These are phyloP conservation scores for Boletus smithii DNA, from an alignment of 1,284 basidiomycete genomes.

Conservation along the genomic window DNA sequence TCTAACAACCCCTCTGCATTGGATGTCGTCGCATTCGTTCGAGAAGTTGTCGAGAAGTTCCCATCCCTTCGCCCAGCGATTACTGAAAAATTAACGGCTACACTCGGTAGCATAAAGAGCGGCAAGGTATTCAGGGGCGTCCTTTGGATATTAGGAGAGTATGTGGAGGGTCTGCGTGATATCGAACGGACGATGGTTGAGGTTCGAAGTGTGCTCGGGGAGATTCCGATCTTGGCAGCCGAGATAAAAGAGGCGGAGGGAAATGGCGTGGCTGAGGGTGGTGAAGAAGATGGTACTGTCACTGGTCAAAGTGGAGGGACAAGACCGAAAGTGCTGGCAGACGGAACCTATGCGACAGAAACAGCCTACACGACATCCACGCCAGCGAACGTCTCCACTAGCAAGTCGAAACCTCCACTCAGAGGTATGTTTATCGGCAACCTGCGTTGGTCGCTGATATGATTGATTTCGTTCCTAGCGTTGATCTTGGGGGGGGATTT, in stretches of 20 bases:
- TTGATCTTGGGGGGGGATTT: slow-evolving; percentile 95
- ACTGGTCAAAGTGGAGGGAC: slow-evolving; percentile 37
- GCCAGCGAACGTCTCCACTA: slow-evolving; percentile 69
- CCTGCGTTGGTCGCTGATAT: neutral
- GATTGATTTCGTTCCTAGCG: slow-evolving; percentile 40
- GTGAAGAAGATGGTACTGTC: slow-evolving; percentile 41
- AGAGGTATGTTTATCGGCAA: slow-evolving; percentile 47
- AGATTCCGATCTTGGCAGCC: slow-evolving; percentile 92
- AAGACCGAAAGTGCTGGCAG: slow-evolving; percentile 77
- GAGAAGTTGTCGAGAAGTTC: slow-evolving; percentile 98
- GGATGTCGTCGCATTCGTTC: slow-evolving; percentile 94
- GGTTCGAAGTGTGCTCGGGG: slow-evolving; percentile 86
- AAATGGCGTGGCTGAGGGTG: slow-evolving; percentile 39
- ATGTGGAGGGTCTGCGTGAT: slow-evolving; percentile 64
- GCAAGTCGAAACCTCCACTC: slow-evolving; percentile 90
- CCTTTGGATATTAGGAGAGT: slow-evolving; percentile 98
- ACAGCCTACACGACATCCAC: slow-evolving; percentile 80
- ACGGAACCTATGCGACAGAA: slow-evolving; percentile 98
- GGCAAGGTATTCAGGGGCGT: slow-evolving; percentile 97
- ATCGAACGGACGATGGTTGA: slow-evolving; percentile 78
- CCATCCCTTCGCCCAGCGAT: slow-evolving; percentile 83
- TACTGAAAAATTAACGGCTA: slow-evolving; percentile 82
- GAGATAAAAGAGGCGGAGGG: slow-evolving; percentile 78
- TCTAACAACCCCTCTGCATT: slow-evolving; percentile 93
- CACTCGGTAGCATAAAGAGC: slow-evolving; percentile 89